Percentiles rank a stretch among this genome's conserved stretches.
Evolutionary conservation across 2,329 filamentous ascomycete genomes (phyloP).

Genomic region (Lasiodiplodia theobromae): DNA sequence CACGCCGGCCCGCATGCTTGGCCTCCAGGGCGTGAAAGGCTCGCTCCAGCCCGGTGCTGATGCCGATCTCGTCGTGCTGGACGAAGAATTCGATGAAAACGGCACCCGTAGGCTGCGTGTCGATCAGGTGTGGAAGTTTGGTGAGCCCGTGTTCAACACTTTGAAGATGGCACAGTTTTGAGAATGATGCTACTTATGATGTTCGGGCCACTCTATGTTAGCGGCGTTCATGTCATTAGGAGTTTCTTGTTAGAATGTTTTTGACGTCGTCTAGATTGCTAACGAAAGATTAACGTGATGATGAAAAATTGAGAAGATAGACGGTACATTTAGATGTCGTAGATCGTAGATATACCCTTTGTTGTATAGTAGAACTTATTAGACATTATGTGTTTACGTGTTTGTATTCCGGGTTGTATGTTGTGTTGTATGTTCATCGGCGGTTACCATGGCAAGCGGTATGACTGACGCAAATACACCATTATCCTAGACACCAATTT

Average conservation of each 20-base stretch:
- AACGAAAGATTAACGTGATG: background rate
- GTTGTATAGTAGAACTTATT: background rate
- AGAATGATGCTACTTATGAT: background rate
- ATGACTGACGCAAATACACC: too few relatives aligned
- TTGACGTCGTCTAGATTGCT: background rate
- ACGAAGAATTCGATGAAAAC: slow-evolving; percentile 56
- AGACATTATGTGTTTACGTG: background rate
- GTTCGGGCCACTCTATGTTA: background rate
- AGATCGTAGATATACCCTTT: background rate
- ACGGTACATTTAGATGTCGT: background rate
- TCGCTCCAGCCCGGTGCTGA: slow-evolving; percentile 54
- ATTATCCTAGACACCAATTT: too few relatives aligned
- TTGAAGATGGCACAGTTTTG: background rate
- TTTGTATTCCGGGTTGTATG: too few relatives aligned
- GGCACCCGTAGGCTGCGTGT: slow-evolving; percentile 64
- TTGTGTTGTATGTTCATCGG: too few relatives aligned
- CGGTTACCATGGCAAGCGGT: too few relatives aligned
- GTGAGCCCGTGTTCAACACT: slow-evolving; percentile 41
- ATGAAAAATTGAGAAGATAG: background rate
- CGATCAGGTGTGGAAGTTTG: slow-evolving; percentile 85
- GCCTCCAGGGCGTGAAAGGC: slow-evolving; percentile 72
- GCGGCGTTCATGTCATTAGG: background rate
- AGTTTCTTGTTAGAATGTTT: background rate
- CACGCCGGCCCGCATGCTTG: slow-evolving; percentile 80
- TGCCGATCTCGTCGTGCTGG: slow-evolving; percentile 70